Base-by-base conservation (phyloP, 2,329 filamentous ascomycete genomes). In the Colletotrichum incanum region DNA sequence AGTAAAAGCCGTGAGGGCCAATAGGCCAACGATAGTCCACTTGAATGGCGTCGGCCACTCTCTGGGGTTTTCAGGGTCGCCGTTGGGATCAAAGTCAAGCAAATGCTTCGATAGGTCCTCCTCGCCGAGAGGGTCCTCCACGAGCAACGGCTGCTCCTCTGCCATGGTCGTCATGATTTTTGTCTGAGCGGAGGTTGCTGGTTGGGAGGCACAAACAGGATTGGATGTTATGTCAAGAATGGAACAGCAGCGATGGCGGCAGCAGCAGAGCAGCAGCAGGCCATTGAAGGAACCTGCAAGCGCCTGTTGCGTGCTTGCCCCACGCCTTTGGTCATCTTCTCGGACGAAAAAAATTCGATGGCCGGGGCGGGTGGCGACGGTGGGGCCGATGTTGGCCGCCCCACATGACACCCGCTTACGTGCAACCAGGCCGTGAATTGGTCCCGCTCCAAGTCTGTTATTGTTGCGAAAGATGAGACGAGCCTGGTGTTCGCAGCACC, bases 1-100 rank as follows among this genome's bases (percentile, higher is more conserved):
- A 0, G 86, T 88, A 73, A 90, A 90, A 0, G 86, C 85, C 83
- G 87, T 88, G 61, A 86, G 82, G 26, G 86, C 85, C 37, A 90
- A 81, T 45, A 91, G 76, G 23, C 80, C 75, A n/a, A 89, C 86
- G 61, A 90, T 83, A 31, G 81, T 79, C 85, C 87, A 88, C 78
- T 89, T 89, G 79, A 87, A 88, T 1, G 80, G 73, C 3, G 75
- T 74, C 0, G 86, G 83, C 89, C 89, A 91, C 66, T 89, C 83
- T 66, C 85, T 78, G 2, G 89, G 88, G 75, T 90, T 87, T 23
- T 74, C 74, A 2, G 47, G 23, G 37, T 76, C 74, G 64, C 72
- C 74, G 31, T 75, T 64, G 58, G 72, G 72, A 28, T 75, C 70
- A 41, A 76, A 76, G 28, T 73, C 72, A 5, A 72, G 70, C 47